Base-by-base conservation (phyloP, 306 rosid genomes). In the Herpetospermum pedunculosum region DNA sequence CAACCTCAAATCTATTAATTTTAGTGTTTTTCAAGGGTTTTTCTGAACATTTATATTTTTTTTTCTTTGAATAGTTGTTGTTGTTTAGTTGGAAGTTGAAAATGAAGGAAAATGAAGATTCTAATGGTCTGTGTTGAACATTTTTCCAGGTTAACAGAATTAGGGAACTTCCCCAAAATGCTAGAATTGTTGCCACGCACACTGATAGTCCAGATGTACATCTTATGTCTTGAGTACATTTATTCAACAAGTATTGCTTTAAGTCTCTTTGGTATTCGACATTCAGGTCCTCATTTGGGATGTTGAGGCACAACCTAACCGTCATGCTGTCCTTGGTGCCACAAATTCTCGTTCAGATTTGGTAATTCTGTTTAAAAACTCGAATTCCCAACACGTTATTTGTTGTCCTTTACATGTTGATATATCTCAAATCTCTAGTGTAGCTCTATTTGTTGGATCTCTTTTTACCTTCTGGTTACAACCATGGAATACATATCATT, bases 271-370 rank as follows among this genome's bases (percentile, higher is more conserved):
- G 16, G 14, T 38, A 35, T 68, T 37, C 44, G 9, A 23, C 12
- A 69, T 18, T 79, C 89, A 92, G 98, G 97, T 92, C 48, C 88
- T 92, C 19, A 86, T 92, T n/a, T n/a, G n/a, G n/a, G n/a, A n/a
- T n/a, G n/a, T n/a, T n/a, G n/a, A n/a, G n/a, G n/a, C n/a, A n/a
- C n/a, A n/a, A n/a, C n/a, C n/a, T n/a, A n/a, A n/a, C n/a, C n/a
- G n/a, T n/a, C n/a, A n/a, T n/a, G n/a, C 97, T 73, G 93, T 92
- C 73, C 88, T 87, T 74, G 98, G 98, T 70, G 96, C 98, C 75
- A 74, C 96, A 43, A 87, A 84, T 76, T 92, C 98, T 55, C 96
- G 92, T 55, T 97, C 98, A 6, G 98, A 92, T 86, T 81, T 92
- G 98, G 98, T 92, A 84, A 35, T 78, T 28, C 12, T 4, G 72